These are phyloP conservation scores for Trametes elegans DNA, from an alignment of 768 basidiomycete genomes.

Conservation along the genomic window DNA sequence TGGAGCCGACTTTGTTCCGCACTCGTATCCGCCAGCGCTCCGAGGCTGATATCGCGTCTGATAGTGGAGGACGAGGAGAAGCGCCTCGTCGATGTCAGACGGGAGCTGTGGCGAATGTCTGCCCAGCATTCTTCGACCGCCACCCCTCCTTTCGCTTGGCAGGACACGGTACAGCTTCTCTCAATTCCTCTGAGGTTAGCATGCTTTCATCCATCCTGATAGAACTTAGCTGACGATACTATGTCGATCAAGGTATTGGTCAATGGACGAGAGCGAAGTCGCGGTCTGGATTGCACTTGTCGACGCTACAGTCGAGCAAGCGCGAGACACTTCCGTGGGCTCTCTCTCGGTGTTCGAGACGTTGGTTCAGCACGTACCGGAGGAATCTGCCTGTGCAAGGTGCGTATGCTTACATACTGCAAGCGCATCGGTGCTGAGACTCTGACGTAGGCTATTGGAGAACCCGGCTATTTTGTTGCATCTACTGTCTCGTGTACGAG, in stretches of 20 bases:
- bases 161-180: conserved; percentile 44
- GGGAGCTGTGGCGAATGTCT: conserved; percentile 48
- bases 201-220: background rate
- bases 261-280: conserved; percentile 40
- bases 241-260: conserved; percentile 40
- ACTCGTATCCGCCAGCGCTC: conserved; percentile 43
- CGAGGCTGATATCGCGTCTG: conserved; percentile 38
- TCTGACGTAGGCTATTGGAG: background rate
- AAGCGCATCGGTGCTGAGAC: too few species aligned
- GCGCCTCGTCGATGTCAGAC: conserved; percentile 35
- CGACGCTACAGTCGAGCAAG: conserved; percentile 29
- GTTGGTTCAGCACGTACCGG: background rate
- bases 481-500: background rate
- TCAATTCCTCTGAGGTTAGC: conserved; percentile 47
- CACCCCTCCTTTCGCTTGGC: conserved; percentile 35
- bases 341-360: conserved; percentile 12
- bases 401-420: background rate
- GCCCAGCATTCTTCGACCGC: conserved; percentile 34
- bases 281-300: conserved; percentile 43
- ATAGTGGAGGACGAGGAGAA: conserved; percentile 28
- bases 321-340: conserved; percentile 18
- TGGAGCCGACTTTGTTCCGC: conserved; percentile 53
- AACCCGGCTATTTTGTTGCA: conserved; percentile 1
- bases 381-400: background rate
- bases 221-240: conserved; percentile 7